These are phyloP conservation scores for Acacia concinna DNA, from an alignment of 331 rosid species.

Conservation along the genomic window DNA sequence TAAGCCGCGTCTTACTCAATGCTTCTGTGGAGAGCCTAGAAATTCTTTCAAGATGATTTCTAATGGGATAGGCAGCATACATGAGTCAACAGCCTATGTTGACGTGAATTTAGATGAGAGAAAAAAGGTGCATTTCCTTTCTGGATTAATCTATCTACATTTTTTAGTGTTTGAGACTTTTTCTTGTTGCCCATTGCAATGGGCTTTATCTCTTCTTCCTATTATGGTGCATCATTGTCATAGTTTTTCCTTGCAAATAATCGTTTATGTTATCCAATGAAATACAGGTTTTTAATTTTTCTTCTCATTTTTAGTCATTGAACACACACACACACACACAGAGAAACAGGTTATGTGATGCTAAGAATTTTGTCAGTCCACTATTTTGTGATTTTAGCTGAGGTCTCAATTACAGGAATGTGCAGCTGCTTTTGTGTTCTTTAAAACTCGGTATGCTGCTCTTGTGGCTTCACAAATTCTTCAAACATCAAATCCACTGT, in stretches of 20 bases:
- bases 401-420: constrained; percentile 59
- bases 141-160: constrained; percentile 31
- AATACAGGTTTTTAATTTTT: constrained; percentile 15
- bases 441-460: constrained; percentile 89
- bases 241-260: neutral
- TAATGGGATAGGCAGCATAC: constrained; percentile 44
- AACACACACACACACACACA: neutral
- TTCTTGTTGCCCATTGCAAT: neutral
- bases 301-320: constrained; percentile 4
- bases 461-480: constrained; percentile 62
- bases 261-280: neutral
- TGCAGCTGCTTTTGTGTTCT: constrained; percentile 92
- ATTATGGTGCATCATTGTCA: neutral
- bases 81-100: constrained; percentile 39
- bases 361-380: constrained; percentile 11
- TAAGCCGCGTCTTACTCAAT: constrained; percentile 40
- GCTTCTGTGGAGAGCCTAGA: constrained; percentile 56
- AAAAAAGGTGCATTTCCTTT: constrained; percentile 62
- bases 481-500: constrained; percentile 94
- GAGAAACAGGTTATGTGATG: neutral
- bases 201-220: constrained; percentile 4
- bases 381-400: neutral
- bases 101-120: constrained; percentile 37
- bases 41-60: constrained; percentile 73
- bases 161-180: neutral